Conservation (phyloP, 1,284 basidiomycete species). For the Tilletia indica region DNA sequence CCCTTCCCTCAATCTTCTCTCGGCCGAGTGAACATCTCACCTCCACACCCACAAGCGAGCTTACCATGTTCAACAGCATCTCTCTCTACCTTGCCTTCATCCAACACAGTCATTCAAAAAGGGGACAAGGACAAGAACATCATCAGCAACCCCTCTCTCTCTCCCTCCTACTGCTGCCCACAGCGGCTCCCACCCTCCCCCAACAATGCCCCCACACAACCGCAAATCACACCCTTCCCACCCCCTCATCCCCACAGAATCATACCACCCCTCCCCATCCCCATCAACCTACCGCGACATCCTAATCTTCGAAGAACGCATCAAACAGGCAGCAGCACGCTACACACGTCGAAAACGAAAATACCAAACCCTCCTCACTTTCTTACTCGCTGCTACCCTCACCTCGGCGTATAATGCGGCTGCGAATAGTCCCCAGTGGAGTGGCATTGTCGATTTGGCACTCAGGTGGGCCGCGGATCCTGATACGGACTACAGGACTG, state of each 20-base stretch:
- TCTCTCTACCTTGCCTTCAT: not conserved
- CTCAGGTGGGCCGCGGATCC: constrained; percentile 4
- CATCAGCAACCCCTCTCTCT: not conserved
- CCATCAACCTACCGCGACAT: constrained; percentile 80
- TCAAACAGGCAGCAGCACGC: constrained; percentile 84
- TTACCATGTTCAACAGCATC: not conserved
- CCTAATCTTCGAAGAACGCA: constrained; percentile 87
- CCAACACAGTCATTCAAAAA: not conserved
- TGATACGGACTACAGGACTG: constrained; percentile 10
- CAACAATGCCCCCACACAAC: constrained; percentile 8
- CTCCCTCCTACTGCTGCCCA: not conserved
- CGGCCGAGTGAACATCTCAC: not conserved
- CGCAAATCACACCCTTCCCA: constrained; percentile 3
- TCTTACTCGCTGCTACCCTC: constrained; percentile 68
- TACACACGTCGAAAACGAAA: constrained; percentile 76
- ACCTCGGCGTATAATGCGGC: constrained; percentile 71
- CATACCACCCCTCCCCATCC: constrained; percentile 65
- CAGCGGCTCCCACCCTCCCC: not conserved
- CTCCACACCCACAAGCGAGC: not conserved
- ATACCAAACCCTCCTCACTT: constrained; percentile 78
- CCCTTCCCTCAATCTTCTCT: not conserved
- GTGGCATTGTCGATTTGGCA: constrained; percentile 4
- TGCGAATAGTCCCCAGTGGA: not conserved
- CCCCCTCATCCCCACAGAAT: constrained; percentile 19
- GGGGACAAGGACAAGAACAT: not conserved